Evolutionary conservation across 306 rosid genomes (phyloP).

Genomic region (Trichosanthes truncata): DNA sequence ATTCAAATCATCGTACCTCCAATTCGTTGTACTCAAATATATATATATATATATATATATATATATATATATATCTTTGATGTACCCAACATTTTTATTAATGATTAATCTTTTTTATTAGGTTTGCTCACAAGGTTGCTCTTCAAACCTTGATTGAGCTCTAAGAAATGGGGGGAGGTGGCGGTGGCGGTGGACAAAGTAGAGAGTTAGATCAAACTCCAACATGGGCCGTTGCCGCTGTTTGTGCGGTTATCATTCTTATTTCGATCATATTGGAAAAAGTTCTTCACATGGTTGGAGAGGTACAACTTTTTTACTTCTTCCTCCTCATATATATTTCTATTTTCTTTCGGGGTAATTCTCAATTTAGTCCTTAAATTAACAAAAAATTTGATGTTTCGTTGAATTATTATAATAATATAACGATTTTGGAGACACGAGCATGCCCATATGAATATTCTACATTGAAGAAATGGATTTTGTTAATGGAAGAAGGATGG

Average conservation of each 20-base stretch:
- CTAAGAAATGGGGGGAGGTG: constrained; percentile 44
- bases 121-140: neutral
- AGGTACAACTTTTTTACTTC: constrained; percentile 20
- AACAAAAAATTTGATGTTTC: no score
- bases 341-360: no score
- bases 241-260: constrained; percentile 62
- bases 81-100: neutral
- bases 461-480: no score
- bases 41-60: no score
- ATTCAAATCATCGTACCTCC: no score
- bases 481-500: no score
- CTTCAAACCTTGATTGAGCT: neutral
- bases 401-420: no score
- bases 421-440: no score
- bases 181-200: constrained; percentile 3
- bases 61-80: neutral
- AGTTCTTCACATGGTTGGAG: constrained; percentile 47
- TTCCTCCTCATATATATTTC: neutral
- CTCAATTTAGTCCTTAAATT: no score
- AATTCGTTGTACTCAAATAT: no score
- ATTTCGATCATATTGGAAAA: constrained; percentile 65
- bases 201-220: constrained; percentile 73
- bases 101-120: neutral
- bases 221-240: constrained; percentile 85
- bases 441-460: no score